Evolutionary conservation across 306 rosid genomes (phyloP).

Genomic region (Rosa multiflora): DNA sequence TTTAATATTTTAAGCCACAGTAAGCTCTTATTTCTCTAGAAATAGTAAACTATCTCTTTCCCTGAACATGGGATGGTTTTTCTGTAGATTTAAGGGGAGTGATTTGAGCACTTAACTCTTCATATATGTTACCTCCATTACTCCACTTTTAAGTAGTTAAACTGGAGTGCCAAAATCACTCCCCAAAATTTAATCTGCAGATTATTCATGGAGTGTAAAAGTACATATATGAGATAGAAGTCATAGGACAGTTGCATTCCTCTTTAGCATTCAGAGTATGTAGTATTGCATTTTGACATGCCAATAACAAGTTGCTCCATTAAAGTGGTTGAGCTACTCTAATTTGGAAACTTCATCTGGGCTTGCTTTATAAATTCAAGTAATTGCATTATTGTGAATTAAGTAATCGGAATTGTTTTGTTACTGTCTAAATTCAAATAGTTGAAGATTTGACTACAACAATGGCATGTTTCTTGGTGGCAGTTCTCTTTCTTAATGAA

Average conservation of each 20-base stretch:
- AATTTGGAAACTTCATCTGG: background rate
- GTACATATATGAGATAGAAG: background rate
- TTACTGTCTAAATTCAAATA: background rate
- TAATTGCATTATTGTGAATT: background rate
- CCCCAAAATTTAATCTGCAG: background rate
- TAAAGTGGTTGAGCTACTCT: background rate
- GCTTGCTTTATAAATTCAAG: background rate
- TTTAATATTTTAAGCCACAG: background rate
- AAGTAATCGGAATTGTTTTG: background rate
- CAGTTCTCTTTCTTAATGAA: background rate
- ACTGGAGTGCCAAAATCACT: background rate
- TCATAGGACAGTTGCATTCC: background rate
- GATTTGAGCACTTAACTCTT: background rate
- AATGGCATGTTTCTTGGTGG: constrained; percentile 2
- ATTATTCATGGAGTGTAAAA: background rate
- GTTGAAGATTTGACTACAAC: constrained; percentile 7
- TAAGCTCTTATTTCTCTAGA: background rate
- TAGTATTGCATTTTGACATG: background rate
- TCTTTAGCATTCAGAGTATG: background rate
- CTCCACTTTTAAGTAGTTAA: background rate
- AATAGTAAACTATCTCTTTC: constrained; percentile 11
- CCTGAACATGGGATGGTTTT: background rate
- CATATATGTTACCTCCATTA: background rate
- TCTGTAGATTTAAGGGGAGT: background rate
- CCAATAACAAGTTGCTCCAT: background rate